A percentile compares a stretch with the other conserved stretches of the same genome.
phyloP scores from a whole-genome alignment of 164 flowering plant species.

The Sedum album region DNA sequence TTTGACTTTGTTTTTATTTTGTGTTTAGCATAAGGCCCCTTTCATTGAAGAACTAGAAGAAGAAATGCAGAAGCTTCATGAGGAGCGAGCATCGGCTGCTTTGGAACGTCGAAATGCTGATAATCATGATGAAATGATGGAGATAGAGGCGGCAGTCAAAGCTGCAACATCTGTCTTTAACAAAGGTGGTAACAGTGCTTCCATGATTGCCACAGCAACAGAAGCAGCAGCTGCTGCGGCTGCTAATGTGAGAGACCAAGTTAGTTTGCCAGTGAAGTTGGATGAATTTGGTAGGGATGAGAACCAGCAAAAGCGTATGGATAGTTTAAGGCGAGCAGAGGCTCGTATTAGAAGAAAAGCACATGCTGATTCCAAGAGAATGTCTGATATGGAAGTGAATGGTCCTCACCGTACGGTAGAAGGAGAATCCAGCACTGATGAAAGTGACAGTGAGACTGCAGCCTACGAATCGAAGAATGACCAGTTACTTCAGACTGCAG shows the following conservation, averaged over 20 bases:
- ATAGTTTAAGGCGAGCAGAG: conserved; percentile 56
- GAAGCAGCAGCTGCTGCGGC: conserved; percentile 64
- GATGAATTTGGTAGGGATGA: conserved; percentile 92
- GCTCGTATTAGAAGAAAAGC: conserved; percentile 53
- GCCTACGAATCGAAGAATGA: conserved; percentile 59
- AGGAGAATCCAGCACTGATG: conserved; percentile 98
- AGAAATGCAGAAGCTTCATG: conserved; percentile 77
- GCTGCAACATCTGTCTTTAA: conserved; percentile 59
- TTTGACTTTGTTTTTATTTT: background rate
- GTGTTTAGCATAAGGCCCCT: conserved; percentile 78
- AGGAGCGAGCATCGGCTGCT: conserved; percentile 67
- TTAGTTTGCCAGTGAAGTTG: conserved; percentile 50
- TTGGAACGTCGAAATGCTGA: conserved; percentile 73
- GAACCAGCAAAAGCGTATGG: conserved; percentile 76
- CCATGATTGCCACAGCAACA: conserved; percentile 40
- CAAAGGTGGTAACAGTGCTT: conserved; percentile 42
- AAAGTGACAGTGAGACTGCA: conserved; percentile 75
- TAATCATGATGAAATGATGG: conserved; percentile 72
- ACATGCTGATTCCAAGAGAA: conserved; percentile 47
- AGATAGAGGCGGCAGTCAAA: conserved; percentile 62
- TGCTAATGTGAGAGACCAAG: conserved; percentile 36
- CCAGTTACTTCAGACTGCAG: conserved; percentile 61
- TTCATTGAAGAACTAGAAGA: conserved; percentile 92
- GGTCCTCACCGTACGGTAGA: conserved; percentile 39
- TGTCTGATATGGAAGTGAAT: conserved; percentile 39